These are phyloP conservation scores for Diutina pseudorugosa DNA, from an alignment of 1,139 yeast genomes.

Conservation along the genomic window DNA sequence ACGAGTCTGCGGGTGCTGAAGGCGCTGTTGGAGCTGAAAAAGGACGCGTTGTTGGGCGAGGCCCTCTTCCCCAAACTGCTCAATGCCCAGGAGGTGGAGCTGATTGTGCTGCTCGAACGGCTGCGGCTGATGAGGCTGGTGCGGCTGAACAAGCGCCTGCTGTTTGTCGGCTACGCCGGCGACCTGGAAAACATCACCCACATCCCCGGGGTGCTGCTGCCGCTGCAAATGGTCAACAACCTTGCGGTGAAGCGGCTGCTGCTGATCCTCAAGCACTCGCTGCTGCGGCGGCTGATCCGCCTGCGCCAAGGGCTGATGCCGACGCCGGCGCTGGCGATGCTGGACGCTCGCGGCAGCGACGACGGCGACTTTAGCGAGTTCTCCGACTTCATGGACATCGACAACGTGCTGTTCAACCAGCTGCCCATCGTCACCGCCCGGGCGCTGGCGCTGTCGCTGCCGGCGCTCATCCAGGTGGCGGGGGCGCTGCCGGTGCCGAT, in stretches of 20 bases:
- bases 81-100: constrained; percentile 56
- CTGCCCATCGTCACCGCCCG: constrained; percentile 2
- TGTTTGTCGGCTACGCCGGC: constrained; percentile 36
- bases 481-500: background rate
- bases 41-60: constrained; percentile 35
- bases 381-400: constrained; percentile 1
- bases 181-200: constrained; percentile 29
- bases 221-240: constrained; percentile 16
- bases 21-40: constrained; percentile 3
- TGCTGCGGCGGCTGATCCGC: background rate
- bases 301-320: background rate
- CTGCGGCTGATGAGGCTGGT: constrained; percentile 48
- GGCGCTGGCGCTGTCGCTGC: background rate
- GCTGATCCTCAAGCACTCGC: constrained; percentile 26
- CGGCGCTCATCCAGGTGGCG: background rate
- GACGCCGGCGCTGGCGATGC: constrained; percentile 1
- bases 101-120: constrained; percentile 61
- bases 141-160: constrained; percentile 23
- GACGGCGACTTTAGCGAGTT: constrained; percentile 1
- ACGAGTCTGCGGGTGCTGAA: background rate
- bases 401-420: background rate
- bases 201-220: constrained; percentile 14
- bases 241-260: constrained; percentile 14
- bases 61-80: constrained; percentile 61
- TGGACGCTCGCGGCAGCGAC: background rate